These are phyloP conservation scores for Didymella exigua DNA, from an alignment of 2,329 filamentous ascomycete species.

Conservation along the genomic window DNA sequence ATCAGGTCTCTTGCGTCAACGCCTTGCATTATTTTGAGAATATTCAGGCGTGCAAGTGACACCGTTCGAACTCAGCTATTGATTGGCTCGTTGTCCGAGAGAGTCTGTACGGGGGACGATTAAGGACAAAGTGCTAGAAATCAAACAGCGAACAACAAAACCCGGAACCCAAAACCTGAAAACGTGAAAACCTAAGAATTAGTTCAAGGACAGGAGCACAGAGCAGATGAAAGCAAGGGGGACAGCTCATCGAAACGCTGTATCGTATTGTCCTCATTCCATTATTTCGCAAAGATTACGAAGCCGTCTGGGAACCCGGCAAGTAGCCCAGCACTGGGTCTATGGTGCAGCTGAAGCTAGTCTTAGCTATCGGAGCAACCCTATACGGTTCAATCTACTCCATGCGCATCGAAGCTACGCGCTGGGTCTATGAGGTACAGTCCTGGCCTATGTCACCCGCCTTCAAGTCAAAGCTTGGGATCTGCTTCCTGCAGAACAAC, in stretches of 20 bases:
- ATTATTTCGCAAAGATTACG: conserved; percentile 57
- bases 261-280: conserved; percentile 61
- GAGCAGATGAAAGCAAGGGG: too few relatives aligned
- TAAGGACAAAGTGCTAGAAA: too few relatives aligned
- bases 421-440: conserved; percentile 64
- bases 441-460: conserved; percentile 61
- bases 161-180: too few relatives aligned
- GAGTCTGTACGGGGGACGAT: too few relatives aligned
- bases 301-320: conserved; percentile 55
- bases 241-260: conserved; percentile 53
- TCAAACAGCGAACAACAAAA: too few relatives aligned
- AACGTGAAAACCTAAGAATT: too few relatives aligned
- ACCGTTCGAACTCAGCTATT: neutral
- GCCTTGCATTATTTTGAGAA: neutral
- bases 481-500: conserved; percentile 58
- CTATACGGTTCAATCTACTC: conserved; percentile 59
- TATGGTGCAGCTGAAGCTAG: conserved; percentile 62
- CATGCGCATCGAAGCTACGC: conserved; percentile 56
- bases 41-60: conserved; percentile 1
- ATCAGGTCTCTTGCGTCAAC: neutral
- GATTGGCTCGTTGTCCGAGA: neutral
- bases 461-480: conserved; percentile 58
- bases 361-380: conserved; percentile 62
- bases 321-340: conserved; percentile 51
- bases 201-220: too few relatives aligned